Conservation (phyloP, 202 grass and related monocot genomes). For the Alloteropsis angusta region DNA sequence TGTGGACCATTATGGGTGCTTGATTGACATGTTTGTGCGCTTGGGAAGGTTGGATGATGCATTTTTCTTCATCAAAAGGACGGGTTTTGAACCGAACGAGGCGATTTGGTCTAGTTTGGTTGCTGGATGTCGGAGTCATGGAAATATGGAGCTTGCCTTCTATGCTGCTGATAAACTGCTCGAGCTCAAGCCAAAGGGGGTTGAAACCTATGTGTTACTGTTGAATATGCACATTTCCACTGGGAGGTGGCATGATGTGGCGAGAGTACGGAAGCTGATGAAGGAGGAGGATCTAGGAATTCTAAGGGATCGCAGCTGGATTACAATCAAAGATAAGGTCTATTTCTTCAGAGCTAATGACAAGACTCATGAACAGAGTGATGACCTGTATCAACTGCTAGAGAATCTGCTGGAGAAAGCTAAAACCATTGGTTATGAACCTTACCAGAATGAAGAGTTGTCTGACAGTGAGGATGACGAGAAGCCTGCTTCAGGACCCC, state of each 20-base stretch:
- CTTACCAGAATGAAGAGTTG: constrained; percentile 52
- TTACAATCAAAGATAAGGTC: constrained; percentile 62
- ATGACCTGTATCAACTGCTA: constrained; percentile 42
- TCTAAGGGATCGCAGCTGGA: constrained; percentile 79
- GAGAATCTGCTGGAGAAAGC: constrained; percentile 59
- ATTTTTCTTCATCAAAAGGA: constrained; percentile 53
- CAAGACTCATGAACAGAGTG: constrained; percentile 34
- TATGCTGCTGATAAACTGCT: constrained; percentile 65
- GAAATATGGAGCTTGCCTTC: constrained; percentile 74
- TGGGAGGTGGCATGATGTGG: constrained; percentile 54
- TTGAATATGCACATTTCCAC: constrained; percentile 84
- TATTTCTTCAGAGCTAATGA: constrained; percentile 62
- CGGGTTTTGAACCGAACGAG: constrained; percentile 50
- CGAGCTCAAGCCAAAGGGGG: constrained; percentile 53
- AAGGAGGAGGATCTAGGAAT: constrained; percentile 56
- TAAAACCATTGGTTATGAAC: constrained; percentile 51
- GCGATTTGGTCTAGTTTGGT: constrained; percentile 84
- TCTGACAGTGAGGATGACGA: constrained; percentile 44
- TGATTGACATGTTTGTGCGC: constrained; percentile 76
- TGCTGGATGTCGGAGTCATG: constrained; percentile 70
- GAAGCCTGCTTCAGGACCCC: constrained; percentile 25
- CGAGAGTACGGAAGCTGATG: constrained; percentile 57
- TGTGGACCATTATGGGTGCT: constrained; percentile 69
- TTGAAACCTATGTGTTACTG: constrained; percentile 71
- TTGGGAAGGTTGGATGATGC: constrained; percentile 62